Percentiles rank a stretch among this genome's conserved stretches.
These are phyloP conservation scores for Xylaria curta DNA, from an alignment of 495 filamentous ascomycete genomes.

Conservation along the genomic window DNA sequence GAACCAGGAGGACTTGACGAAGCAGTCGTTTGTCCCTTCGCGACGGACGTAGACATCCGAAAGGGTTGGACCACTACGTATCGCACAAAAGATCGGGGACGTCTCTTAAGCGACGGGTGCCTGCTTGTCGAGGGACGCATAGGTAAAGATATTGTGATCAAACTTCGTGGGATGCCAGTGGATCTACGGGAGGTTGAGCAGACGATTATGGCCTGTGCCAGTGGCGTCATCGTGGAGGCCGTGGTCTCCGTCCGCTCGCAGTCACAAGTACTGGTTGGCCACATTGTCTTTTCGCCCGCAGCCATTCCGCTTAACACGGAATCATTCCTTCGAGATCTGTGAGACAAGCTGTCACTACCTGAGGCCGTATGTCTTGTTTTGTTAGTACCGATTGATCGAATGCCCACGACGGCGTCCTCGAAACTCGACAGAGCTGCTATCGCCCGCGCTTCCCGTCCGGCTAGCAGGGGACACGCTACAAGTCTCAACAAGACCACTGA, in stretches of 20 bases:
- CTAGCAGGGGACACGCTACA: neutral
- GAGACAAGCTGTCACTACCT: neutral
- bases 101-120: conserved; percentile 42
- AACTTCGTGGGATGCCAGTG: conserved; percentile 59
- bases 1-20: conserved; percentile 28
- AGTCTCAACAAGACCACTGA: neutral
- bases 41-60: neutral
- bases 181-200: conserved; percentile 58
- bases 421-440: neutral
- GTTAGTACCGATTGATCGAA: neutral
- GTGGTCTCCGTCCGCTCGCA: neutral
- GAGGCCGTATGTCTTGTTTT: neutral
- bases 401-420: neutral
- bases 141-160: conserved; percentile 56
- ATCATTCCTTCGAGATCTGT: neutral
- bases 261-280: neutral
- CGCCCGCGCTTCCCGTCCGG: neutral
- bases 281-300: neutral
- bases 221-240: neutral
- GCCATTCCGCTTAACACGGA: neutral
- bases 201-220: conserved; percentile 30
- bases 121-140: conserved; percentile 52
- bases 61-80: conserved; percentile 35
- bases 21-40: conserved; percentile 41
- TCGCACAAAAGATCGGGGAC: conserved; percentile 54